Percentiles rank a stretch among this genome's conserved stretches.
Conservation (phyloP, 1,139 yeast genomes). For the Taphrina confusa region DNA sequence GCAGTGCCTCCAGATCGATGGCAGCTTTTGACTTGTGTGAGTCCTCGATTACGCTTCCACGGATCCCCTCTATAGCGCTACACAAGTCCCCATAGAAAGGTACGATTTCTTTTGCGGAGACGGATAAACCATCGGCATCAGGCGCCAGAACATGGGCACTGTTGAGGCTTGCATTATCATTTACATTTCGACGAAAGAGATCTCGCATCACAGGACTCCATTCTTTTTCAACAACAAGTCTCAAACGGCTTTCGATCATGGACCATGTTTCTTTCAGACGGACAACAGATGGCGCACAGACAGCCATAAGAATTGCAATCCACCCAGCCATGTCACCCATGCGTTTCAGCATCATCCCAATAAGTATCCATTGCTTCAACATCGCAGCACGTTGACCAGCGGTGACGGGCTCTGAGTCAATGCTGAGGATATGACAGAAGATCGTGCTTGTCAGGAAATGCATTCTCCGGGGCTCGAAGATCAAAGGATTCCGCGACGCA, state of each 20-base stretch:
- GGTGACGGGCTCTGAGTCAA: conserved; percentile 48
- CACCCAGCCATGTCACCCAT: conserved; percentile 93
- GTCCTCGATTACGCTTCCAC: background rate
- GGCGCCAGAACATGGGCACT: conserved; percentile 74
- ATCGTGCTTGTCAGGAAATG: conserved; percentile 77
- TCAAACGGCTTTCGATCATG: conserved; percentile 60
- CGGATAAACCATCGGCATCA: conserved; percentile 77
- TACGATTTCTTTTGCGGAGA: conserved; percentile 71
- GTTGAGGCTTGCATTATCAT: conserved; percentile 47
- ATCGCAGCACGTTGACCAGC: conserved; percentile 60
- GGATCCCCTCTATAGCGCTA: conserved; percentile 38
- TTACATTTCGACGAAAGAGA: conserved; percentile 57
- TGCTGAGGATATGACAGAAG: conserved; percentile 64
- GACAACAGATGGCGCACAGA: conserved; percentile 79
- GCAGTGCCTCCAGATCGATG: conserved; percentile 6
- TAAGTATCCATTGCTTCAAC: conserved; percentile 79
- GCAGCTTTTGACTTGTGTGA: background rate
- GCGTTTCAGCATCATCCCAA: conserved; percentile 75
- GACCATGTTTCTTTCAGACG: conserved; percentile 78
- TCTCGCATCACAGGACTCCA: conserved; percentile 96
- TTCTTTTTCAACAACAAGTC: conserved; percentile 69
- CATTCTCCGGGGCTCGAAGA: conserved; percentile 70
- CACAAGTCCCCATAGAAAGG: conserved; percentile 88
- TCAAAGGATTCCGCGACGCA: conserved; percentile 47
- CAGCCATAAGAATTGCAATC: conserved; percentile 83